Conservation (phyloP, 192 early-diverging fungal genomes). For the Linnemannia exigua region DNA sequence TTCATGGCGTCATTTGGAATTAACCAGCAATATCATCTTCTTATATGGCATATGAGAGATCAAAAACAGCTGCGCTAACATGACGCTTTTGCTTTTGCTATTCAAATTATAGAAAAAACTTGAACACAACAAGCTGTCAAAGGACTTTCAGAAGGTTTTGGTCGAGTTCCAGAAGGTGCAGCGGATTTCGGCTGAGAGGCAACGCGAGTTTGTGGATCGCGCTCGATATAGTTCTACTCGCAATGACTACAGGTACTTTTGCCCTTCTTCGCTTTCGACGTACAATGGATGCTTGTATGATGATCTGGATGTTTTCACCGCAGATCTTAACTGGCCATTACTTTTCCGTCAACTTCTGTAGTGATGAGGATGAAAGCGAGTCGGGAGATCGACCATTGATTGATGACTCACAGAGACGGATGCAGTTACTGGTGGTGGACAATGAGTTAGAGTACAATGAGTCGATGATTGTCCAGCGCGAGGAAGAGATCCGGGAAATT, state of each 20-base stretch:
- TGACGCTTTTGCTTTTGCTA: background rate
- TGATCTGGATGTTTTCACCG: too few relatives aligned
- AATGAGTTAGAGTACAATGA: conserved; percentile 97
- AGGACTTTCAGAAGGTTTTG: conserved; percentile 94
- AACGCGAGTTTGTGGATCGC: conserved; percentile 87
- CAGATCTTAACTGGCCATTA: conserved; percentile 32
- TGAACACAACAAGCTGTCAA: conserved; percentile 93
- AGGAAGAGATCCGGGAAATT: conserved; percentile 92
- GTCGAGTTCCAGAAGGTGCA: conserved; percentile 91
- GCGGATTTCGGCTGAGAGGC: conserved; percentile 85
- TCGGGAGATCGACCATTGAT: conserved; percentile 73
- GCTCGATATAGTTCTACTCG: conserved; percentile 67
- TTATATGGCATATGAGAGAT: too few relatives aligned
- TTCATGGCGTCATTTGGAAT: background rate
- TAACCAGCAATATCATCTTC: background rate
- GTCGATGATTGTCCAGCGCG: conserved; percentile 92
- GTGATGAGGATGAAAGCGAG: conserved; percentile 63
- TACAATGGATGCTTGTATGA: too few relatives aligned
- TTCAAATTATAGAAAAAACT: conserved; percentile 74
- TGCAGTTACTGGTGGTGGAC: conserved; percentile 85
- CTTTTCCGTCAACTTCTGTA: conserved; percentile 6
- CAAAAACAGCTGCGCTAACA: background rate
- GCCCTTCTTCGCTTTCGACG: background rate
- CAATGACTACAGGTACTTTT: conserved; percentile 59
- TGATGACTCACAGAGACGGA: conserved; percentile 63